Evolutionary conservation across 2,329 filamentous ascomycete species (phyloP), one percentile per base, ranked within the genome.

Genomic region (Neoscytalidium dimidiatum): DNA sequence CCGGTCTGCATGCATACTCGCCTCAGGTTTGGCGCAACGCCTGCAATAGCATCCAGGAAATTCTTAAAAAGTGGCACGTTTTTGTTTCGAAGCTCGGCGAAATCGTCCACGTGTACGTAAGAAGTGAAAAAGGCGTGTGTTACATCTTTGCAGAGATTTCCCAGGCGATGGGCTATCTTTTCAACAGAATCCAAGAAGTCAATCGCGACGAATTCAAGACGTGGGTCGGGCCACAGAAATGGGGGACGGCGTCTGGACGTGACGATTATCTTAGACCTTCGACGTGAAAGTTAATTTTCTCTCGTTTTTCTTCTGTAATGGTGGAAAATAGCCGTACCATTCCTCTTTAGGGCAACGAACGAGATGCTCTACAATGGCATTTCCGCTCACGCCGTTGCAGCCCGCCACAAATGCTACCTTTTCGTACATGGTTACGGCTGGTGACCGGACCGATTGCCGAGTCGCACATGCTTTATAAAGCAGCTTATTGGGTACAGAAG

Each of bases 111-210:
- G 51, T 77, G 75, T 1, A 75, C 71, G 51, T 77, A 77, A 0
- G 75, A 76, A 1, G 72, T 68, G 60, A 74, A 77, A 66, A 69
- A 78, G 2, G 74, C 71, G 51, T 77, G 75, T 0, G 74, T 77
- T 3, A 77, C 72, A 13, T 69, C 66, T 0, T 53, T 60, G 46
- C 74, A 77, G 29, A 68, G 33, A 0, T 58, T 13, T 21, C 49
- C 56, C 60, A 78, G 62, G 23, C 7, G 17, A 5, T 46, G 3
- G 38, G 14, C 14, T 14, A 62, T 51, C 1, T 49, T 44, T 14
- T 60, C 56, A 7, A 13, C 14, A 2, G 56, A 26, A 6, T 68
- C 62, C 4, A 77, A 66, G 65, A 76, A 77, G 62, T 78, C 76
- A 2, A 75, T 52, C 0, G 75, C 71, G 3, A 78, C 60, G 53